Base-by-base conservation (phyloP, 768 basidiomycete genomes). In the Suillus alpinus region DNA sequence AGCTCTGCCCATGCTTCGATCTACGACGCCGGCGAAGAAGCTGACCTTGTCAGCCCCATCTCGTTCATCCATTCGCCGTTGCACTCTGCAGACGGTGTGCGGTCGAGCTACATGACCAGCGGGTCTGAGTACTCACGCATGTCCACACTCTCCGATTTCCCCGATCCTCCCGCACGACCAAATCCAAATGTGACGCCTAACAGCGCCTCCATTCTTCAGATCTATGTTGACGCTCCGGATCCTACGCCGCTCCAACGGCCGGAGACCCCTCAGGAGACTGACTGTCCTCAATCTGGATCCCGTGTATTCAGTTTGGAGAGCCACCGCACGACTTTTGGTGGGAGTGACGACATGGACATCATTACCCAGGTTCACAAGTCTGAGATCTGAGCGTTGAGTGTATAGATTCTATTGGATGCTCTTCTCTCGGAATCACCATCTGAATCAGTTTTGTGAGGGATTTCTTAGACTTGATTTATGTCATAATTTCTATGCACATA, bases 141-240 rank as follows among this genome's bases (percentile, higher is more conserved):
- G 78, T 90, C 89, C 1, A 79, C 80, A 9, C 78, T 91, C 14
- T 89, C 87, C 4, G 89, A 90, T 66, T 91, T 91, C 68, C 89
- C 89, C 1, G 73, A 73, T 9, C 89, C 89, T 3, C 89, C 89
- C 0, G 66, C 71, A n/a, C 57, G 66, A 53, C 58, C 63, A 1
- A 62, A 65, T 51, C 58, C 63, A 1, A 62, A 65, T 51, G 57
- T 63, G 18, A 65, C 72, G 31, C 65, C 67, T 46, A 69, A 69
- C 41, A 77, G 76, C 53, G 70, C 78, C 64, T 79, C 80, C 8
- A 69, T 81, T n/a, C 60, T 84, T 23, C 76, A 77, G 40, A 71
- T 83, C 0, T 83, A 78, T 61, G 78, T 79, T 63, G 78, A 80
- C 14, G n/a, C 51, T 16, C 47, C 26, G 26, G 26, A 26, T 26